Percentiles rank a stretch among this genome's conserved stretches.
Conservation (phyloP, 2,329 filamentous ascomycete genomes). For the Boeremia exigua region DNA sequence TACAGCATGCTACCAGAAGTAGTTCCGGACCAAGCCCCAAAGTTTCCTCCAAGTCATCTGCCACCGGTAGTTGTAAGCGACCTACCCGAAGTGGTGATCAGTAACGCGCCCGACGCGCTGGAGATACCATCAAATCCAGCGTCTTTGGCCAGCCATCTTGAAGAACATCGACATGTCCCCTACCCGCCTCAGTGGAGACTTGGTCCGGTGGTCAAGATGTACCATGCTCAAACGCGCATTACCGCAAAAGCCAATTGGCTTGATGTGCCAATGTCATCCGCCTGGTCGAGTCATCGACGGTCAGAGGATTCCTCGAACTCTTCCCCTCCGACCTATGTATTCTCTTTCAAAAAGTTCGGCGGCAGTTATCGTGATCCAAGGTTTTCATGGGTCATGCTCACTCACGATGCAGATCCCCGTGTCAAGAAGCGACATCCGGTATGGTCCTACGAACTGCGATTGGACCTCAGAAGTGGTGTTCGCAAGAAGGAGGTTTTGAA, state of each 20-base stretch:
- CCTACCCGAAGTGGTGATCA: constrained; percentile 11
- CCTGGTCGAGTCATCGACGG: constrained; percentile 32
- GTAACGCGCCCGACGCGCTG: neutral
- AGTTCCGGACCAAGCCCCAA: neutral
- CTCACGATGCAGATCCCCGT: constrained; percentile 12
- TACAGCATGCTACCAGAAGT: constrained; percentile 27
- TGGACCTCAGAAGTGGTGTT: constrained; percentile 28
- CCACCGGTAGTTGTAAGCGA: neutral
- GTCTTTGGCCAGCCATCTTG: constrained; percentile 33
- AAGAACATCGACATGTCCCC: constrained; percentile 37
- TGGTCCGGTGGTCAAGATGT: constrained; percentile 25
- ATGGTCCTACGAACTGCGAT: constrained; percentile 39
- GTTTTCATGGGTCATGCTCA: constrained; percentile 37
- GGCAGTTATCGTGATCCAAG: constrained; percentile 34
- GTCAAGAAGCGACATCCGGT: constrained; percentile 2
- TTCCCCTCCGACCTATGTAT: constrained; percentile 25
- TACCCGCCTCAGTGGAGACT: constrained; percentile 42
- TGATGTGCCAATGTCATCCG: constrained; percentile 26
- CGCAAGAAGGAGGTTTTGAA: constrained; percentile 36
- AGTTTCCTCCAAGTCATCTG: neutral
- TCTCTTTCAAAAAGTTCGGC: constrained; percentile 34
- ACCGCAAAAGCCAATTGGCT: constrained; percentile 32
- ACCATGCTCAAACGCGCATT: constrained; percentile 28
- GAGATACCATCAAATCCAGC: constrained; percentile 16
- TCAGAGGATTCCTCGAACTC: constrained; percentile 21